These are phyloP conservation scores for Diaporthe sp. DNA, from an alignment of 2,329 filamentous ascomycete species.

Conservation along the genomic window DNA sequence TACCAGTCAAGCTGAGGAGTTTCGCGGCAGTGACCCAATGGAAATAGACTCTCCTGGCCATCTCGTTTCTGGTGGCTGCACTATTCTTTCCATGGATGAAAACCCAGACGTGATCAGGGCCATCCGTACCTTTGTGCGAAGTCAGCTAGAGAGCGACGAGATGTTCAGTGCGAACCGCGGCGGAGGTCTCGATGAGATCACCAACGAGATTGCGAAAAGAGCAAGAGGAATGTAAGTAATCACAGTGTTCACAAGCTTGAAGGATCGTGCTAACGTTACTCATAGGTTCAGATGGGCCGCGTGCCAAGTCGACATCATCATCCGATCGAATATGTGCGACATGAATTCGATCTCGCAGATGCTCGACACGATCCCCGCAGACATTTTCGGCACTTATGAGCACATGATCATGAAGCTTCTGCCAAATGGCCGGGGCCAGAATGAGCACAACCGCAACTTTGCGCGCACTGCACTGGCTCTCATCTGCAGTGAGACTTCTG, in stretches of 20 bases:
- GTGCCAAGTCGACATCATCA: constrained; percentile 20
- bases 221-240: background rate
- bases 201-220: background rate
- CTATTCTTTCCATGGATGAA: background rate
- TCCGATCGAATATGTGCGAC: background rate
- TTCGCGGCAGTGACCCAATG: background rate
- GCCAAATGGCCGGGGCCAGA: background rate
- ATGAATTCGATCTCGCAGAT: background rate
- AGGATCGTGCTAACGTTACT: background rate
- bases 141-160: background rate
- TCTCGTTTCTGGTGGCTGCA: background rate
- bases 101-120: background rate
- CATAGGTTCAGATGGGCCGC: constrained; percentile 21
- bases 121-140: background rate
- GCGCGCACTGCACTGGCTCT: constrained; percentile 22
- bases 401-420: background rate
- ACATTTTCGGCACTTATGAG: constrained; percentile 1
- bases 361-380: background rate
- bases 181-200: background rate
- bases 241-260: rapidly evolving
- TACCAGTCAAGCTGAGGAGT: too few species aligned
- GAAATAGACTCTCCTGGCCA: background rate
- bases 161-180: background rate
- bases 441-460: background rate
- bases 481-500: constrained; percentile 8